Evolutionary conservation across 495 filamentous ascomycete species (phyloP), one percentile per base, ranked within the genome.

Genomic region (Podospora anserina): DNA sequence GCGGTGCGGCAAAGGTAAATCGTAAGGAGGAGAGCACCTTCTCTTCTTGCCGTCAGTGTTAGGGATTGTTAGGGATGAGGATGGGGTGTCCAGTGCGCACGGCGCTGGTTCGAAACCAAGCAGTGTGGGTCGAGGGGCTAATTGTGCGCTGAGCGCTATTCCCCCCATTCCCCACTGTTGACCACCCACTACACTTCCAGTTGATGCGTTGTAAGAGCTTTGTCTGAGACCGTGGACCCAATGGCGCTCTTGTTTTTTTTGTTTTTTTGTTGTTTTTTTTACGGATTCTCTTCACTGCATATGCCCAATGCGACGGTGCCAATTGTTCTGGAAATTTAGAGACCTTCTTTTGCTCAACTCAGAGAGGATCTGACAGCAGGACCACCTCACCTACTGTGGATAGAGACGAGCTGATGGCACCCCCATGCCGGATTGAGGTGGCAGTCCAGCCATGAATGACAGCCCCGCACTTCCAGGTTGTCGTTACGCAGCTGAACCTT

Each of bases 71-170:
- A 49, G 39, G 11, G 60, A 32, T 23, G 30, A 23, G 23, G 23
- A 19, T 28, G 61, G 11, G 30, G 61, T 63, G 61, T n/a, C 7
- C 28, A 19, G 61, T 63, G 61, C 30, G 27, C 28, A 19, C 61
- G 19, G 32, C 27, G 28, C 61, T 28, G 4, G 55, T 70, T 72
- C 68, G 70, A 72, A 69, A 72, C 68, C 61, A 69, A 72, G 65
- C 61, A 55, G 67, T 23, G 67, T 23, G 63, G 15, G 60, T 60
- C 65, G 44, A 62, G 61, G 61, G 53, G 67, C 20, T 27, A 66
- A 62, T 61, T 67, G 56, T 49, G 23, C 56, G 57, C 66, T 28
- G 32, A 15, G 34, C 16, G 23, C 30, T 26, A 30, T 61, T 19
- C 39, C 30, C 30, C 30, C 30, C 30, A 32, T 32, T 32, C 26